phyloP scores from a whole-genome alignment of 805 yeast genomes.

The Kockiozyma suomiensis region DNA sequence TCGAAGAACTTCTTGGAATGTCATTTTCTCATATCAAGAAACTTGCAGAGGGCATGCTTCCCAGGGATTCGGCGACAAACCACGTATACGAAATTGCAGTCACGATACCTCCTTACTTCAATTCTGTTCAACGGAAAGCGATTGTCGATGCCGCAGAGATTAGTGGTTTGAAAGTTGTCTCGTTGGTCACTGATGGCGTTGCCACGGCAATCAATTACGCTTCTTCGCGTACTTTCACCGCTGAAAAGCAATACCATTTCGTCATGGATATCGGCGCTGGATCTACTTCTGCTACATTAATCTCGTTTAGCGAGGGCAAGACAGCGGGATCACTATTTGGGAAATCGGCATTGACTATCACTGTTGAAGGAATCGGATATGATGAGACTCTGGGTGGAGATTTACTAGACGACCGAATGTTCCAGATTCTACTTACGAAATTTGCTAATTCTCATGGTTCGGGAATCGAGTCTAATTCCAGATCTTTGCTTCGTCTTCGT shows the following conservation, averaged over 20 bases:
- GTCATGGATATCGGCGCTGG: conserved; percentile 94
- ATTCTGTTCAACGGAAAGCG: conserved; percentile 67
- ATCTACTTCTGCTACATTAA: conserved; percentile 82
- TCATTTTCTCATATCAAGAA: conserved; percentile 61
- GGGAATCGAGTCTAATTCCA: conserved; percentile 52
- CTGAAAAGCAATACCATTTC: conserved; percentile 60
- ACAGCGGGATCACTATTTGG: conserved; percentile 21
- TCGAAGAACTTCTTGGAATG: conserved; percentile 89
- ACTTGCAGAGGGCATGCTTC: conserved; percentile 66
- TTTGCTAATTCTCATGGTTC: conserved; percentile 54
- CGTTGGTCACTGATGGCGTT: conserved; percentile 85
- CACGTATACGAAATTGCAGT: conserved; percentile 68
- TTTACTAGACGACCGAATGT: conserved; percentile 64
- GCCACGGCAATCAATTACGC: conserved; percentile 87
- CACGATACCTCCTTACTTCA: conserved; percentile 74
- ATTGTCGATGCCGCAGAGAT: conserved; percentile 69
- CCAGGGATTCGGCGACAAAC: conserved; percentile 51
- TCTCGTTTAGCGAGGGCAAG: conserved; percentile 57
- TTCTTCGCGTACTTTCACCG: conserved; percentile 53
- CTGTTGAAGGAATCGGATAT: conserved; percentile 71
- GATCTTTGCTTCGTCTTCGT: conserved; percentile 67
- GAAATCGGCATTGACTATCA: conserved; percentile 47
- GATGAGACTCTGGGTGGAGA: conserved; percentile 77
- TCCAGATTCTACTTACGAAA: conserved; percentile 60
- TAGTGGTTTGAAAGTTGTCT: conserved; percentile 65